A percentile compares a stretch with the other conserved stretches of the same genome.
These are phyloP conservation scores for Crithidia brevicula DNA, from an alignment of 208 protist species.

Conservation along the genomic window DNA sequence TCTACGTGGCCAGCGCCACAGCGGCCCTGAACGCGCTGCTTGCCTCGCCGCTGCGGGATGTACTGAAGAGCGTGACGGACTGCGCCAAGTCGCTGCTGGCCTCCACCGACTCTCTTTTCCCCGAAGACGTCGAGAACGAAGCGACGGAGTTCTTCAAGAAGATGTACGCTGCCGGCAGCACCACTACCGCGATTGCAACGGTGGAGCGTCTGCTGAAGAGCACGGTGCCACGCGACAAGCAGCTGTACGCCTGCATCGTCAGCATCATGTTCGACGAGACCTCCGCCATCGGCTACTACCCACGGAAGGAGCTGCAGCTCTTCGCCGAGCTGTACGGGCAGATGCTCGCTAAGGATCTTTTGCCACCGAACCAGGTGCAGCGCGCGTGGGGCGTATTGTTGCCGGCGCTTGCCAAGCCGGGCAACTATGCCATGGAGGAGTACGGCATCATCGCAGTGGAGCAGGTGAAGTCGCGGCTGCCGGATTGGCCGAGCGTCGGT, in stretches of 20 bases:
- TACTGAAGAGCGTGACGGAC: slow-evolving; percentile 75
- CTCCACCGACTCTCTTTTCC: slow-evolving; percentile 81
- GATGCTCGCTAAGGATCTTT: slow-evolving; percentile 80
- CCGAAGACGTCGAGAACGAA: slow-evolving; percentile 84
- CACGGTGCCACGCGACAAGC: slow-evolving; percentile 66
- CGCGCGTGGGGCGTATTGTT: slow-evolving; percentile 87
- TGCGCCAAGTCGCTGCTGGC: slow-evolving; percentile 72
- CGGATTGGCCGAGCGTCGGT: slow-evolving; percentile 97
- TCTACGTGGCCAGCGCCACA: slow-evolving; percentile 85
- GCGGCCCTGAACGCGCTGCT: slow-evolving; percentile 80
- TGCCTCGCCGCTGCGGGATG: slow-evolving; percentile 76
- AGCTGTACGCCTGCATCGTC: slow-evolving; percentile 88
- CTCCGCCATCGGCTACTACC: slow-evolving; percentile 72
- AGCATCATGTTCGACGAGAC: slow-evolving; percentile 90
- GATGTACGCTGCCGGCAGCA: slow-evolving; percentile 78
- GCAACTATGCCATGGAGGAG: slow-evolving; percentile 92
- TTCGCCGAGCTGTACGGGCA: slow-evolving; percentile 86
- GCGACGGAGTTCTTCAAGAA: slow-evolving; percentile 84
- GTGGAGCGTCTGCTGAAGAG: slow-evolving; percentile 72
- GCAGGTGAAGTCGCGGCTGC: slow-evolving; percentile 93
- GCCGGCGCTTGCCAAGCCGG: slow-evolving; percentile 91
- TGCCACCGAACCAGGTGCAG: slow-evolving; percentile 78
- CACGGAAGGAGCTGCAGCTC: slow-evolving; percentile 80
- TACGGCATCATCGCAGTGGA: slow-evolving; percentile 97
- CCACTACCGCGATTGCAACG: slow-evolving; percentile 51